A percentile compares a stretch with the other conserved stretches of the same genome.
Conservation (phyloP, 2,329 filamentous ascomycete genomes). For the Penicillium sp. region DNA sequence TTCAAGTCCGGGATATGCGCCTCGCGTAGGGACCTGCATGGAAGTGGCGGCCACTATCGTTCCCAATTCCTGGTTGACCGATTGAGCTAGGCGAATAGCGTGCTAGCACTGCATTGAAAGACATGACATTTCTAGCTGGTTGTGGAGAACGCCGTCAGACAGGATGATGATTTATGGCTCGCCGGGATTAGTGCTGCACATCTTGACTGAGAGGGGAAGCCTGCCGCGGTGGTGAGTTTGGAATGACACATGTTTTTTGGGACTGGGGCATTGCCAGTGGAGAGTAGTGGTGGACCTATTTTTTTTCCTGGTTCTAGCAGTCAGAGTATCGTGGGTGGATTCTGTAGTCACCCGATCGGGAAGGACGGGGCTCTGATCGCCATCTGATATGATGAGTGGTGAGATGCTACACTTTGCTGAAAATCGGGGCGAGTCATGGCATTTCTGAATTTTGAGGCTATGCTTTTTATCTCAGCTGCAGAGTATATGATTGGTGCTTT, state of each 20-base stretch:
- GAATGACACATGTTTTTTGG: constrained; percentile 17
- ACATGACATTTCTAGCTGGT: constrained; percentile 4
- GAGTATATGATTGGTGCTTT: not conserved
- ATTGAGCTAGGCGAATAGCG: constrained; percentile 13
- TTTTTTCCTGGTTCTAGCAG: not conserved
- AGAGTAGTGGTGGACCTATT: not conserved
- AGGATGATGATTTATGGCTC: constrained; percentile 12
- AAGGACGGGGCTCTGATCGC: constrained; percentile 15
- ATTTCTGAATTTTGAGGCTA: not conserved
- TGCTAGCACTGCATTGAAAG: not conserved
- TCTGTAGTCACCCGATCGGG: constrained; percentile 15
- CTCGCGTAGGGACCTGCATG: not conserved
- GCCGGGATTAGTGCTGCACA: constrained; percentile 16
- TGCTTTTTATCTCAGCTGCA: not conserved
- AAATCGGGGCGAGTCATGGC: not conserved
- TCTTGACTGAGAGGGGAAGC: constrained; percentile 21
- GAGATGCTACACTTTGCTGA: not conserved
- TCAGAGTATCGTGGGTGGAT: constrained; percentile 5
- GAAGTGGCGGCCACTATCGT: constrained; percentile 18
- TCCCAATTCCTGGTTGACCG: constrained; percentile 11
- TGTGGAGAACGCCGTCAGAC: not conserved
- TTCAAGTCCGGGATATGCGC: constrained; percentile 2
- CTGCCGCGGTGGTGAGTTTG: constrained; percentile 10
- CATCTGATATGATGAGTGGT: constrained; percentile 8
- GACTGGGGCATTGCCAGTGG: not conserved